phyloP scores from a whole-genome alignment of 2,329 filamentous ascomycete species.

The Penicillium sp. region DNA sequence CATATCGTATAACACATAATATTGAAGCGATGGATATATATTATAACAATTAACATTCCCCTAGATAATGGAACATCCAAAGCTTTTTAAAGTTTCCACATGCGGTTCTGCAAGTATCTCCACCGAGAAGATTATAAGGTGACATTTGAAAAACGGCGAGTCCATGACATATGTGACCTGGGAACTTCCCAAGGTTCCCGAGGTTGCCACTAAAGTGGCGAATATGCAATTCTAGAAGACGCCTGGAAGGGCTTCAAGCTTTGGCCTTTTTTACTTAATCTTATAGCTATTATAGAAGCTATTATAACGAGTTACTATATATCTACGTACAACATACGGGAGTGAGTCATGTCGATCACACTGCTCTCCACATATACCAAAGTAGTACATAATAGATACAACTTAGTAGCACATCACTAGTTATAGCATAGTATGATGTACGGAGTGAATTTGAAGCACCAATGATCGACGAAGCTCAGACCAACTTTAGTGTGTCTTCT shows the following conservation, averaged over 20 bases:
- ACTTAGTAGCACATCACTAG: too few species aligned
- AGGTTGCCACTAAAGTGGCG: constrained; percentile 2
- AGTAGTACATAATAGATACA: background rate
- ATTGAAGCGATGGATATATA: background rate
- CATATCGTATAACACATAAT: background rate
- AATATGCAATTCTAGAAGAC: constrained; percentile 35
- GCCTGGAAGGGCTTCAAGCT: constrained; percentile 32
- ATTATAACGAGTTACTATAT: background rate
- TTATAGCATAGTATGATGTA: background rate
- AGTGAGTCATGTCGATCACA: constrained; percentile 1
- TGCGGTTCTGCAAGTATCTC: background rate
- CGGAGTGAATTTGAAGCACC: background rate
- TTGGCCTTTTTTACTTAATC: constrained; percentile 8
- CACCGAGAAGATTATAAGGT: background rate
- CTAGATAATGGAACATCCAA: background rate
- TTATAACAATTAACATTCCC: background rate
- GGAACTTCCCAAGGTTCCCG: background rate
- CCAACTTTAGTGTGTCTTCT: constrained; percentile 1
- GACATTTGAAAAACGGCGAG: constrained; percentile 2
- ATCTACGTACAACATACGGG: background rate
- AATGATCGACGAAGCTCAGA: constrained; percentile 10
- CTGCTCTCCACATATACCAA: too few species aligned
- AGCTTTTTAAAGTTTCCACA: background rate
- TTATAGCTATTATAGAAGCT: background rate
- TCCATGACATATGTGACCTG: constrained; percentile 7